Evolutionary conservation across 2,329 filamentous ascomycete genomes (phyloP).

Genomic region (Diaporthe sp.): DNA sequence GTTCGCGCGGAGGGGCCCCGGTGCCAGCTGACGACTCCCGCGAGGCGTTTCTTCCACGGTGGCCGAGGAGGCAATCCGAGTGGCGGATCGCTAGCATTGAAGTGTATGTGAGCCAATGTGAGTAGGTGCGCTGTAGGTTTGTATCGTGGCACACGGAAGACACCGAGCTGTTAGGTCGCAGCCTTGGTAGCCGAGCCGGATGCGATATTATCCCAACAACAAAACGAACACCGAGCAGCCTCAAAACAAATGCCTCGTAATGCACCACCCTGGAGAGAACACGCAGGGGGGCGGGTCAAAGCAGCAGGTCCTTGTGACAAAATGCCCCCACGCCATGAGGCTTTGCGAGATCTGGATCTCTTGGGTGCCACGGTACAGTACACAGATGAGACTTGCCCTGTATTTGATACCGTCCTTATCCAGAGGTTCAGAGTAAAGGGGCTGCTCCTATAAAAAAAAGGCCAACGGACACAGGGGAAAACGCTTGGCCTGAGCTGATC

Average conservation of each 20-base stretch:
- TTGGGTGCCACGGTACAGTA: not conserved
- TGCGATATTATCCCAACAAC: not conserved
- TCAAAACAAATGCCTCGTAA: conserved; percentile 1
- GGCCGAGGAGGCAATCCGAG: conserved; percentile 19
- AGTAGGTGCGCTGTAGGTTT: not conserved
- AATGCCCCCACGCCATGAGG: not conserved
- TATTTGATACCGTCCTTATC: not conserved
- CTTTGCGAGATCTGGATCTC: conserved; percentile 20
- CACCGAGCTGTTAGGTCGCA: not conserved
- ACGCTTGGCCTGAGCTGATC: not conserved
- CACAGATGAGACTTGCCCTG: not conserved
- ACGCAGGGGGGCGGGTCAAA: not conserved
- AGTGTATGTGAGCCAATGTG: not conserved
- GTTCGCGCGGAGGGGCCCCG: not conserved
- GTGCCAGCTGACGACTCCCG: conserved; percentile 13
- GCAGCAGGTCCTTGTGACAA: not conserved
- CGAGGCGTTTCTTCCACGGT: conserved; percentile 5
- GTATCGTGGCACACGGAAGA: conserved; percentile 12
- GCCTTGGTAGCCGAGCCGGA: not conserved
- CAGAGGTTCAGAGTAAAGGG: not conserved
- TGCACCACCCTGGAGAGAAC: not conserved
- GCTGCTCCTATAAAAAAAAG: not conserved
- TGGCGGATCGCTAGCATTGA: not conserved
- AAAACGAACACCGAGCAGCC: conserved; percentile 11
- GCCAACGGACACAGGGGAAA: no score